Evolutionary conservation across 768 basidiomycete species (phyloP), one percentile per base, ranked within the genome.

Genomic region (Boletus huronensis): DNA sequence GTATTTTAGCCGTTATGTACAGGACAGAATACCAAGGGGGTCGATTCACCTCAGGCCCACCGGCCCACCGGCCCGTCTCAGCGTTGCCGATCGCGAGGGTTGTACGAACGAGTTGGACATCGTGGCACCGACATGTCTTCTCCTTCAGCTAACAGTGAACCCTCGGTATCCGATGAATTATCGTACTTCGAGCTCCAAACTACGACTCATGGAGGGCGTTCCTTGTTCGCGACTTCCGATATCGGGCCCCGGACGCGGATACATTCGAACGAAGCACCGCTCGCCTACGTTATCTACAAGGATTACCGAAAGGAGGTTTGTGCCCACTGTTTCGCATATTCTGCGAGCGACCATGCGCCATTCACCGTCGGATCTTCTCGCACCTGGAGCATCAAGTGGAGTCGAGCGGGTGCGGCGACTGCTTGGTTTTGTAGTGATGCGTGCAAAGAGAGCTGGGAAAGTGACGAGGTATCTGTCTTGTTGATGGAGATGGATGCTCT

Each of bases 281-380:
- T 82, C 61, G 75, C 79, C 0, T 76, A 75, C 47, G 82, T 83
- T 32, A 74, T 88, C 48, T 80, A 80, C 66, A 82, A 78, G 61
- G 78, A 79, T 56, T 87, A 85, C 58, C 76, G 83, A 38, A 83
- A 81, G 64, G 85, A 86, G 64, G 83, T 85, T 44, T 88, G 85
- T 59, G 80, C 77, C 10, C 72, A 79, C 63, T 88, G 86, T 67
- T 87, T 84, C 63, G 75, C 77, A 36, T 86, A 87, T 62, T 75
- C 81, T 25, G 68, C 64, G 23, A 63, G 72, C 52, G 69, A 70
- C 48, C 46, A 65, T 17, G 57, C 53, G 0, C 56, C 55, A 13
- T 52, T 35, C 13, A 52, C 40, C n/a, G 60, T 68, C 31, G 44
- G 49, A 31, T 23, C 53, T 19, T 65, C 68, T 43, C 69, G 69